Conservation (phyloP, 2,329 filamentous ascomycete genomes). For the Whalleya microplaca region DNA sequence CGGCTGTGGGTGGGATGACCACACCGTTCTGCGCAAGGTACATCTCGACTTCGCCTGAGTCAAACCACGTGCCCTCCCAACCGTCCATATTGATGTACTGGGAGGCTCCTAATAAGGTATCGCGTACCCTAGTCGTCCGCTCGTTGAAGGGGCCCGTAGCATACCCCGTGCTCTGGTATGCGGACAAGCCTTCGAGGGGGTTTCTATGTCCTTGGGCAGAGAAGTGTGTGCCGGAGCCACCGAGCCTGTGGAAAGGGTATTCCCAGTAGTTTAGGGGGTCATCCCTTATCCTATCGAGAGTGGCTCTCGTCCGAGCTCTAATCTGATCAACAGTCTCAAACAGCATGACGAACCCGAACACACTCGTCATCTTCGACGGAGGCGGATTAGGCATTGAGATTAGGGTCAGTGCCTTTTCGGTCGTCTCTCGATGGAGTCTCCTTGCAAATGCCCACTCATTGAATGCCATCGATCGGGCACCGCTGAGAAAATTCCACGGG, state of each 20-base stretch:
- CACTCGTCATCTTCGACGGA: conserved; percentile 51
- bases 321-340: conserved; percentile 59
- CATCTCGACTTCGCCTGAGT: conserved; percentile 74
- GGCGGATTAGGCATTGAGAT: conserved; percentile 55
- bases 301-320: conserved; percentile 42
- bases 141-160: conserved; percentile 54
- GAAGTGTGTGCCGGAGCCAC: conserved; percentile 71
- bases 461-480: conserved; percentile 60
- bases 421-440: conserved; percentile 66
- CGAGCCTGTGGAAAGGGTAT: conserved; percentile 67
- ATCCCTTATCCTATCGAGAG: conserved; percentile 38
- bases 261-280: conserved; percentile 60
- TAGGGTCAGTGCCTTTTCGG: conserved; percentile 66
- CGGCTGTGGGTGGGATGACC: conserved; percentile 61
- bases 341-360: conserved; percentile 72
- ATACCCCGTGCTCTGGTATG: conserved; percentile 36
- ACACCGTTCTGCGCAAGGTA: conserved; percentile 70
- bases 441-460: conserved; percentile 72
- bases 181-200: conserved; percentile 28
- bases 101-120: conserved; percentile 48
- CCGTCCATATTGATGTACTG: conserved; percentile 61
- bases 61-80: conserved; percentile 76
- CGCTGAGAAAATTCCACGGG: conserved; percentile 42
- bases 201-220: conserved; percentile 38
- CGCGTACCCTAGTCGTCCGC: conserved; percentile 43